Evolutionary conservation across 176 grass and related monocot species (phyloP), one percentile per base, ranked within the genome.

Genomic region (Ananas comosus): DNA sequence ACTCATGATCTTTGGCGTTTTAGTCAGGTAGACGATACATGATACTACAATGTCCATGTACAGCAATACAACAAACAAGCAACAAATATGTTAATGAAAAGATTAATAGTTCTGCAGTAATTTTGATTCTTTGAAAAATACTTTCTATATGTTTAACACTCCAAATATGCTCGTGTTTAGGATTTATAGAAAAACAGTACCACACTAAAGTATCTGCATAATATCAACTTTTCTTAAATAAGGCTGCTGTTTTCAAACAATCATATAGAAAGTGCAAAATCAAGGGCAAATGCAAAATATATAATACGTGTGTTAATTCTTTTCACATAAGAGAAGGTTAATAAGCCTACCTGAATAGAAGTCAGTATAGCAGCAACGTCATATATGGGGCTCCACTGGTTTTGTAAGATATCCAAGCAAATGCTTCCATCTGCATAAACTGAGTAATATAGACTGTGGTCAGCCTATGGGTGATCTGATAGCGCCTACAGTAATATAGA

Each of bases 341-440:
- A 64, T 66, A 61, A 50, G 69, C 27, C 67, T 76, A 92, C 94
- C 94, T 99, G 94, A 80, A 99, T 80, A 70, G 94, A 99, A 78
- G 94, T 99, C 76, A 99, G 86, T 81, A 99, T 99, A 49, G 94
- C 94, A 65, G 89, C 94, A 82, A 99, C 94, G 67, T 99, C 94
- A 80, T 99, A 99, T 74, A 99, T 99, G 51, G 94, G 94, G 24
- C 89, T 93, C 94, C 94, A 99, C 70, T 99, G 94, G 22, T 99
- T 99, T 79, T 99, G 94, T 81, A 99, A 83, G 69, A 99, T 99
- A 86, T 99, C 94, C 74, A 99, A 82, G 68, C 94, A 99, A 33
- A 99, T 99, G 84, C 94, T 99, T 77, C 94, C 94, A 84, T 99
- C 94, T 53, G 94, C 94, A 82, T 99, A 99, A 14, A 99, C 94